Base-by-base conservation (phyloP, 805 yeast species). In the Candida silvatica region DNA sequence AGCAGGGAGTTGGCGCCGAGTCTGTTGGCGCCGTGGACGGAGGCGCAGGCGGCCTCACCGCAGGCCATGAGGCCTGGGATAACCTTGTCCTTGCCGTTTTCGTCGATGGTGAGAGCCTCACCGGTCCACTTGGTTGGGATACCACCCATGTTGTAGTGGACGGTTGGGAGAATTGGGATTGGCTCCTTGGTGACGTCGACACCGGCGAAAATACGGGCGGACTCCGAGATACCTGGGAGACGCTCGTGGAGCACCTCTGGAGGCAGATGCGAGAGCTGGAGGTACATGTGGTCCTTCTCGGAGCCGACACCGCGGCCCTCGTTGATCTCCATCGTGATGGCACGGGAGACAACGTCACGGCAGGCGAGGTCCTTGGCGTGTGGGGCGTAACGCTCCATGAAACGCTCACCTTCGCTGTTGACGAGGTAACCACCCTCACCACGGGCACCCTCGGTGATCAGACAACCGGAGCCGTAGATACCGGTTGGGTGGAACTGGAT, bases 251-350 rank as follows among this genome's bases (percentile, higher is more conserved):
- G 71, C 31, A 90, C 96, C 37, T 80, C 66, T 29, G 96, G 81
- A 36, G 98, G 98, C 56, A 90, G 69, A 61, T 90, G 98, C 39
- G 88, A 79, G 61, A 90, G 75, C 71, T 90, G 98, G 61, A 90
- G 74, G 71, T 59, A 80, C 77, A 92, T 83, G 74, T 92, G 98
- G 65, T 90, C 98, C 67, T 83, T 84, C 54, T 74, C 73, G 52
- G 94, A 87, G 53, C 98, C 98, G 41, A 90, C 97, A 77, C 98
- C 98, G 68, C 98, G 84, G 54, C 97, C 97, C 51, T 85, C 97
- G 59, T 94, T 85, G 59, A 90, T 90, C 69, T 90, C 98, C 87
- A 92, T 77, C 41, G 98, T 90, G 65, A 90, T 92, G 49, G 98
- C 94, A 66, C 98, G 79, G 26, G 97, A 87, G 37, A 90, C 98